Percentiles rank a stretch among this genome's conserved stretches.
These are phyloP conservation scores for Glycine tomentella DNA, from an alignment of 306 rosid species.

Conservation along the genomic window DNA sequence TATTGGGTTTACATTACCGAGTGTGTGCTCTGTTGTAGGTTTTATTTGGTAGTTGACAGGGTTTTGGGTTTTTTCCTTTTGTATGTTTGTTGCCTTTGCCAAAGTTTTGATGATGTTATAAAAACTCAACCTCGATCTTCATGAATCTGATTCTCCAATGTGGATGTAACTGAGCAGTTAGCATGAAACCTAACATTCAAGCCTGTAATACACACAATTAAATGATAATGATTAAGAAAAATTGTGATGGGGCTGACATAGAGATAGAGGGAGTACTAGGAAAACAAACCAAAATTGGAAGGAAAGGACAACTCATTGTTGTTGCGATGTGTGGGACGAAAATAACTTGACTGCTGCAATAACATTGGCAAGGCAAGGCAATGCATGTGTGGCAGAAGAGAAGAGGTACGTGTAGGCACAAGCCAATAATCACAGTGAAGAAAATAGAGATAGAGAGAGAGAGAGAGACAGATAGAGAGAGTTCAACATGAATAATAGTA, in stretches of 20 bases:
- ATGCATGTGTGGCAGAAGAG: constrained; percentile 28
- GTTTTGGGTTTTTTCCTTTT: no score
- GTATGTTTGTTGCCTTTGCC: no score
- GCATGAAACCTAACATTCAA: no score
- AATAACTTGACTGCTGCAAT: constrained; percentile 4
- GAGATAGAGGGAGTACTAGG: background rate
- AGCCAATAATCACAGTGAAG: constrained; percentile 18
- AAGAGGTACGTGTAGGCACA: constrained; percentile 27
- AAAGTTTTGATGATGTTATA: no score
- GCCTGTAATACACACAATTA: background rate
- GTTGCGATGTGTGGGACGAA: constrained; percentile 24
- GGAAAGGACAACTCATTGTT: constrained; percentile 36
- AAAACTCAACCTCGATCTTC: no score
- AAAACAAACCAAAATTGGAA: no score
- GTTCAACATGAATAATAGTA: constrained; percentile 3
- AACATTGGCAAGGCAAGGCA: constrained; percentile 28
- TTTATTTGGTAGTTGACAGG: no score
- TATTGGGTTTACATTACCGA: no score
- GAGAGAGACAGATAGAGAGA: background rate
- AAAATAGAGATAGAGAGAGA: no score
- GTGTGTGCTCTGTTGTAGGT: no score
- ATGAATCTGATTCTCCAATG: no score
- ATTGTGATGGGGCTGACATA: constrained; percentile 17
- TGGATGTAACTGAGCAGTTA: no score
- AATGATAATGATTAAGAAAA: constrained; percentile 19